Percentiles rank a stretch among this genome's conserved stretches.
phyloP scores from a whole-genome alignment of 176 grass and related monocot species.

The Aegilops umbellulata region DNA sequence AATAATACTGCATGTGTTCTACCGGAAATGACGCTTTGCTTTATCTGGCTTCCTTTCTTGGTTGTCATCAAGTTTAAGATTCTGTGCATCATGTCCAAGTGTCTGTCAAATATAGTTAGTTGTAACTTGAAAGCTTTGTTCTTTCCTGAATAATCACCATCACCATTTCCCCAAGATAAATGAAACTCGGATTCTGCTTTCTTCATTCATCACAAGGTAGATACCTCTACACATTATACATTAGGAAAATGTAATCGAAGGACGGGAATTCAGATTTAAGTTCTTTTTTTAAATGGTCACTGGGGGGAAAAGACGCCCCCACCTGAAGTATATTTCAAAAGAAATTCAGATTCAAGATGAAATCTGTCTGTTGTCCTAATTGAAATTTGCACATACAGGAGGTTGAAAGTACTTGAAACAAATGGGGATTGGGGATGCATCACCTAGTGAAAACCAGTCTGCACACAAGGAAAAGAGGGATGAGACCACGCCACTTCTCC shows the following conservation, averaged over 20 bases:
- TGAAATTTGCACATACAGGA: conserved; percentile 1
- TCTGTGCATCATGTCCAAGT: not conserved
- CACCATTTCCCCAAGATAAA: not conserved
- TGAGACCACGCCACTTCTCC: conserved; percentile 46
- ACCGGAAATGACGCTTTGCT: not conserved
- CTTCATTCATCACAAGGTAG: not conserved
- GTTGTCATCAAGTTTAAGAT: not conserved
- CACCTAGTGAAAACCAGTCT: not conserved
- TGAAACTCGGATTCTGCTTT: not conserved
- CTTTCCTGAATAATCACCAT: not conserved
- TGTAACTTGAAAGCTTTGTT: not conserved
- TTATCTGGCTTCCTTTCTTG: not conserved
- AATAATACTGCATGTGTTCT: not conserved
- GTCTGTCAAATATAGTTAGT: not conserved
- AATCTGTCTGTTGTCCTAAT: not conserved
- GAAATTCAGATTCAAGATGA: not conserved
- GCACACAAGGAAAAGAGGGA: conserved; percentile 31
- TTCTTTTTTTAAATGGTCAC: too few relatives aligned
- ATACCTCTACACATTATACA: not conserved
- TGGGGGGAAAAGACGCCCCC: too few relatives aligned
- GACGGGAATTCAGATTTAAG: not conserved
- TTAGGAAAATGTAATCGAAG: not conserved
- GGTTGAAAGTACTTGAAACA: not conserved
- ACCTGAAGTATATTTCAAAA: too few relatives aligned
- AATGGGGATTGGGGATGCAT: conserved; percentile 42